Evolutionary conservation across 129 eudicot species (phyloP).

Genomic region (Artemisia argyi): DNA sequence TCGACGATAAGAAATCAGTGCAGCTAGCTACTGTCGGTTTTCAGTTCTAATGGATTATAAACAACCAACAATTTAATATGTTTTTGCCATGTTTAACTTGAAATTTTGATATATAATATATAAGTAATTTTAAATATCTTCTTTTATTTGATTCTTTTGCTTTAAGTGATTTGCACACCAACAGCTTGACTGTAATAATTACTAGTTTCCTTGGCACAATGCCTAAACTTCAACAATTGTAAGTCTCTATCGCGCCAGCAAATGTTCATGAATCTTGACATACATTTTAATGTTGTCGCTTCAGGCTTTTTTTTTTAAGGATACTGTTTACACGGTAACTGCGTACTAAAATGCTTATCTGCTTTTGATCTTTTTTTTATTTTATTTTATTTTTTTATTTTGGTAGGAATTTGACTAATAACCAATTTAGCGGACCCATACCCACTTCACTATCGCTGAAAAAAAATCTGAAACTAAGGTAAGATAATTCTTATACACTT

Average conservation of each 20-base stretch:
- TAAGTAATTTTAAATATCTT: neutral
- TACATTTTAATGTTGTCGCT: neutral
- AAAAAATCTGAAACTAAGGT: slow-evolving; percentile 49
- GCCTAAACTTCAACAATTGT: slow-evolving; percentile 55
- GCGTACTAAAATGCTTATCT: neutral
- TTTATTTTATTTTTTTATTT: too few species aligned
- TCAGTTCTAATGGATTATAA: too few species aligned
- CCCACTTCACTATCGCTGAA: slow-evolving; percentile 57
- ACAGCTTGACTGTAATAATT: slow-evolving; percentile 50
- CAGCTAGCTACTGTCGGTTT: too few species aligned
- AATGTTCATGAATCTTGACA: neutral
- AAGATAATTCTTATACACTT: slow-evolving; percentile 16
- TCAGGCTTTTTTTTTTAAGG: neutral
- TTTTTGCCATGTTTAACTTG: too few species aligned
- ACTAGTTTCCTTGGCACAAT: slow-evolving; percentile 58
- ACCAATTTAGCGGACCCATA: slow-evolving; percentile 56
- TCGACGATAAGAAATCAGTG: too few species aligned
- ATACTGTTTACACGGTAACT: neutral
- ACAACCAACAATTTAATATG: too few species aligned
- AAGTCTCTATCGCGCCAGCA: slow-evolving; percentile 22
- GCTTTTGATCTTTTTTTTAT: neutral
- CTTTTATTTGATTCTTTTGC: neutral
- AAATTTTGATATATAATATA: too few species aligned
- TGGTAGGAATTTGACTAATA: slow-evolving; percentile 60
- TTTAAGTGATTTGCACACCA: slow-evolving; percentile 61